Evolutionary conservation across 2,329 filamentous ascomycete genomes (phyloP), one percentile per base, ranked within the genome.

Genomic region (Xylaria sp.): DNA sequence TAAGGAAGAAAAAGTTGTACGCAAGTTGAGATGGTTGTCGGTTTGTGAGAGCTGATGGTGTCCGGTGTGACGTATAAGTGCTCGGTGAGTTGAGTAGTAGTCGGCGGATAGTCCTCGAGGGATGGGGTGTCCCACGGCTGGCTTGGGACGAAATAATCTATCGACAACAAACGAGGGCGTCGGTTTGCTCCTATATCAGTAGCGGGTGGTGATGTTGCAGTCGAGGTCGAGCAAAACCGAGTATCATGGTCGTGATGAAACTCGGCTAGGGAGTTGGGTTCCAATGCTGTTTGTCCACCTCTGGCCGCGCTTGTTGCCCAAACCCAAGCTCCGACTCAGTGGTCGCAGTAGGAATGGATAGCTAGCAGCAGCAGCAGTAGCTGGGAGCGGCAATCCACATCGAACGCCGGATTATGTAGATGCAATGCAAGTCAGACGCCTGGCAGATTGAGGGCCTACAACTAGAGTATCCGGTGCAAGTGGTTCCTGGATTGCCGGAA

Each of bases 221-320:
- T 40, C 19, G 49, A 51, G 35, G 7, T 38, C 19, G 19, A 45
- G 49, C 9, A n/a, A 23, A 25, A 4, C 12, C 54, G 38, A 52
- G 51, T 54, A 49, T 61, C 63, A 58, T 66, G 52, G 53, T 38
- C 60, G 57, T 54, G 52, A 57, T 46, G 43, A 63, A 40, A 38
- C 33, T 40, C n/a, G 25, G 14, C 23, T 47, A 42, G 54, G n/a
- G 21, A 25, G 31, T 47, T 45, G 40, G 57, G 42, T 37, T 50
- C 33, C 25, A 42, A 43, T 37, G 45, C 21, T 43, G 17, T 17
- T 40, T 51, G 33, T 33, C 19, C 33, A 4, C 8, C 17, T 51
- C 49, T 17, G 12, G 28, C 45, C 8, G 31, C 15, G 9, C 38
- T 45, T 42, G 35, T 55, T 45, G 52, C 42, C 42, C 28, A 56